Evolutionary conservation across 768 basidiomycete species (phyloP).

Genomic region (Chiua virens): DNA sequence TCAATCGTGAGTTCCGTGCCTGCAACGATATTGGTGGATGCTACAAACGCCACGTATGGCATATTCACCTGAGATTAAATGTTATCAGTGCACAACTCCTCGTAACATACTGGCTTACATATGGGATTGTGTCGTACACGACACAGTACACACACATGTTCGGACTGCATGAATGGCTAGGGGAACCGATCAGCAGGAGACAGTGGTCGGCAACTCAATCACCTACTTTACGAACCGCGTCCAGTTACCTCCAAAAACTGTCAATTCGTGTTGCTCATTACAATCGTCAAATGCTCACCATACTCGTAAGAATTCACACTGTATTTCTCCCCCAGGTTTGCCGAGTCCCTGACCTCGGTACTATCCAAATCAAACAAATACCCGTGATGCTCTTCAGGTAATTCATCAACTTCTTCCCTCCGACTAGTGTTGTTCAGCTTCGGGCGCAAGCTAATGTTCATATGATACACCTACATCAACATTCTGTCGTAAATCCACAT

Average conservation of each 20-base stretch:
- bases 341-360: slow-evolving; percentile 41
- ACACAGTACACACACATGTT: slow-evolving; percentile 58
- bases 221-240: slow-evolving; percentile 71
- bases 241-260: slow-evolving; percentile 59
- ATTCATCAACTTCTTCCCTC: slow-evolving; percentile 41
- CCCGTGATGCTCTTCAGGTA: slow-evolving; percentile 37
- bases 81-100: slow-evolving; percentile 1
- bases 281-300: slow-evolving; percentile 39
- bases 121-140: slow-evolving; percentile 60
- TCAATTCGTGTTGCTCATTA: slow-evolving; percentile 3
- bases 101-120: slow-evolving; percentile 34
- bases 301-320: slow-evolving; percentile 54
- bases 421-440: slow-evolving; percentile 31
- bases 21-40: slow-evolving; percentile 46
- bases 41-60: slow-evolving; percentile 63
- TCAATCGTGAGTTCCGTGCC: slow-evolving; percentile 62
- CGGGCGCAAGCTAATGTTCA: not conserved
- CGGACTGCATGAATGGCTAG: slow-evolving; percentile 67
- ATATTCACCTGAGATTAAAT: slow-evolving; percentile 45
- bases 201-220: not conserved
- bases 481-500: slow-evolving; percentile 32
- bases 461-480: slow-evolving; percentile 41
- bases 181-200: slow-evolving; percentile 2
- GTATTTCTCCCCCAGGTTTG: slow-evolving; percentile 37
- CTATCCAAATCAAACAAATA: slow-evolving; percentile 69